Evolutionary conservation across 1,139 yeast species (phyloP).

Genomic region (Spathaspora jeffriesii): DNA sequence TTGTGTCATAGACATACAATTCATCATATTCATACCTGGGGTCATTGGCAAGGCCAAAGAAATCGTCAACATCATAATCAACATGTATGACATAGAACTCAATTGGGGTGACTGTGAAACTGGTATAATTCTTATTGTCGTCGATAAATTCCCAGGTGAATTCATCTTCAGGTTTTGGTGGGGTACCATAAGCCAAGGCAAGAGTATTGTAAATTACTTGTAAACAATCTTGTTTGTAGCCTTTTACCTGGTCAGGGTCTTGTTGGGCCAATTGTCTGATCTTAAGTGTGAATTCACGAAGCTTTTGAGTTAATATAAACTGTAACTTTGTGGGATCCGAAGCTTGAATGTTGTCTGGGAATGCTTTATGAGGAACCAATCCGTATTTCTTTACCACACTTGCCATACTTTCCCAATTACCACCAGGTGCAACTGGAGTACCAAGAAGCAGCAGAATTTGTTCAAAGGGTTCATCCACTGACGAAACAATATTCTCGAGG

Average conservation of each 20-base stretch:
- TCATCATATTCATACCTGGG: slow-evolving; percentile 71
- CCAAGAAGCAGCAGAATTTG: slow-evolving; percentile 60
- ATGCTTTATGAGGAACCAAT: slow-evolving; percentile 67
- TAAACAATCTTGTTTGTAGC: slow-evolving; percentile 51
- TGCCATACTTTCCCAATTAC: slow-evolving; percentile 83
- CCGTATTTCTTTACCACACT: slow-evolving; percentile 79
- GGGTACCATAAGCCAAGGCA: slow-evolving; percentile 70
- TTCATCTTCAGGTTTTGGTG: slow-evolving; percentile 69
- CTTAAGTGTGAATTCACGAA: slow-evolving; percentile 73
- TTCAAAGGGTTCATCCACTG: slow-evolving; percentile 67
- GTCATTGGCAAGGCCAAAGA: slow-evolving; percentile 74
- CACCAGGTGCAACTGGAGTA: slow-evolving; percentile 78
- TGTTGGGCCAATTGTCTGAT: slow-evolving; percentile 49
- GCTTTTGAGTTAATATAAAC: slow-evolving; percentile 59
- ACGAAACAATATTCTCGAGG: slow-evolving; percentile 71
- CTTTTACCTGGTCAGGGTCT: slow-evolving; percentile 22
- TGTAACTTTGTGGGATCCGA: slow-evolving; percentile 58
- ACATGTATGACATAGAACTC: slow-evolving; percentile 60
- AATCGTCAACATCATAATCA: slow-evolving; percentile 49
- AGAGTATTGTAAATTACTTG: slow-evolving; percentile 63
- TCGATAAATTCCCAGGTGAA: slow-evolving; percentile 76
- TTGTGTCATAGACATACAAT: slow-evolving; percentile 61
- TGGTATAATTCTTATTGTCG: slow-evolving; percentile 64
- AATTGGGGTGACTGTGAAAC: slow-evolving; percentile 58
- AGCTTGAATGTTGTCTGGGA: slow-evolving; percentile 73